These are phyloP conservation scores for Astrephomene gubernaculifera DNA, from an alignment of 139 green algal genomes.

Conservation along the genomic window DNA sequence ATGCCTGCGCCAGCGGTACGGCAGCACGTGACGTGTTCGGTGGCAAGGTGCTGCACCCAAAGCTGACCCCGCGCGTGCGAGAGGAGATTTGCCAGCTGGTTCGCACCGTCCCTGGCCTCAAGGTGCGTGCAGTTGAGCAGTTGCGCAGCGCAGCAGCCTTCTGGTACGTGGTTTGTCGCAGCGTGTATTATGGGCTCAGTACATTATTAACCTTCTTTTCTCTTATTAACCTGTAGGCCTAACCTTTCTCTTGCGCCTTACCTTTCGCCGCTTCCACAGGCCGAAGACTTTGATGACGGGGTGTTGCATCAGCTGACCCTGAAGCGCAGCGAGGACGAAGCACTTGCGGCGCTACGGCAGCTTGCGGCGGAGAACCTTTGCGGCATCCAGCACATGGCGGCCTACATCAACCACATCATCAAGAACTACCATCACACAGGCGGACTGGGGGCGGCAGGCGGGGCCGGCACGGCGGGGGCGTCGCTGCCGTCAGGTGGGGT, in stretches of 20 bases:
- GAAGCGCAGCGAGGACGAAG: conserved; percentile 66
- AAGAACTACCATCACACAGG: conserved; percentile 54
- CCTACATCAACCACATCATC: conserved; percentile 70
- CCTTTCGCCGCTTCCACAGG: conserved; percentile 8
- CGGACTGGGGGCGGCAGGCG: neutral
- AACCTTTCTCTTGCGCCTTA: too few relatives aligned
- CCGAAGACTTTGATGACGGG: conserved; percentile 70
- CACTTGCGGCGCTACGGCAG: conserved; percentile 58
- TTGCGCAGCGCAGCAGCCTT: too few relatives aligned
- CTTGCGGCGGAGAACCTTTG: conserved; percentile 52
- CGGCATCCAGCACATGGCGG: conserved; percentile 63
- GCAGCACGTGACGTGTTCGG: conserved; percentile 5
- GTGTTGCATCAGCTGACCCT: conserved; percentile 66
- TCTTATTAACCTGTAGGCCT: too few relatives aligned
- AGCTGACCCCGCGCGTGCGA: conserved; percentile 35
- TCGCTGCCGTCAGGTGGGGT: conserved; percentile 25
- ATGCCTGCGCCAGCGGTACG: too few relatives aligned
- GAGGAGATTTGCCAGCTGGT: conserved; percentile 49
- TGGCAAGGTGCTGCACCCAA: conserved; percentile 11
- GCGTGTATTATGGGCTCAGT: too few relatives aligned
- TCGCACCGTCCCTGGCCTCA: conserved; percentile 49
- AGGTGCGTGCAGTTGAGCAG: conserved; percentile 42
- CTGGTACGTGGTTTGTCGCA: too few relatives aligned
- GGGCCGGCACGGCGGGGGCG: neutral
- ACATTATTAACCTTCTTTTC: too few relatives aligned